Conservation (phyloP, 2,329 filamentous ascomycete genomes). For the Karstenula rhodostoma region DNA sequence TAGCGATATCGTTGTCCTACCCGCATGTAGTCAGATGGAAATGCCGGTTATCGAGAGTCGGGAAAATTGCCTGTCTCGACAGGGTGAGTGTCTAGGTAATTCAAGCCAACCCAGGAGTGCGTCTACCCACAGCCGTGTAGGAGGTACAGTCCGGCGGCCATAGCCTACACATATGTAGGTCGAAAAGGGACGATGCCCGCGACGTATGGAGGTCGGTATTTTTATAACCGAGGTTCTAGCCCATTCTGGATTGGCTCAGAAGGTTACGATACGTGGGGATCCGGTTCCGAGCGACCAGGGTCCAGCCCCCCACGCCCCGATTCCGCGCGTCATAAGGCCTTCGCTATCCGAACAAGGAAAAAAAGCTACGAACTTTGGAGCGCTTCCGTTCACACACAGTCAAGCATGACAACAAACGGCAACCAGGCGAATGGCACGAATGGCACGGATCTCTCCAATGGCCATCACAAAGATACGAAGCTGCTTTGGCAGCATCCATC, state of each 20-base stretch:
- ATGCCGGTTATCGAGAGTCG: not conserved
- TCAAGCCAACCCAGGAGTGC: not conserved
- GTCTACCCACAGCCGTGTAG: not conserved
- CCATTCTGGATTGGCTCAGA: conserved; percentile 6
- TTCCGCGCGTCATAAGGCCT: conserved; percentile 19
- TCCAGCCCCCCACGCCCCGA: not conserved
- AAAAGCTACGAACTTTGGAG: not conserved
- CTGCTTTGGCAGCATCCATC: conserved; percentile 74
- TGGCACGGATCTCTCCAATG: conserved; percentile 33
- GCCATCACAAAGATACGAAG: conserved; percentile 27
- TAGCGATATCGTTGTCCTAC: no score
- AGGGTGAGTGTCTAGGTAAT: not conserved
- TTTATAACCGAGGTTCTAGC: conserved; percentile 7
- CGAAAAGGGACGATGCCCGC: not conserved
- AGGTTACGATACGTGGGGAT: conserved; percentile 14
- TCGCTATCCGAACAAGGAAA: conserved; percentile 16
- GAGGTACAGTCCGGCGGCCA: not conserved
- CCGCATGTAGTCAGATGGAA: not conserved
- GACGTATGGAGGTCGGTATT: not conserved
- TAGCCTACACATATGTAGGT: not conserved
- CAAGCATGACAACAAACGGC: conserved; percentile 20
- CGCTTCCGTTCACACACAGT: conserved; percentile 5
- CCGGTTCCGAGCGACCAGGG: conserved; percentile 8
- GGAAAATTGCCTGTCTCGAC: no score
- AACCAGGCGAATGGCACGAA: conserved; percentile 19